A percentile compares a stretch with the other conserved stretches of the same genome.
phyloP scores from a whole-genome alignment of 306 rosid species.

The cucumber (Cucumis sativus) region DNA sequence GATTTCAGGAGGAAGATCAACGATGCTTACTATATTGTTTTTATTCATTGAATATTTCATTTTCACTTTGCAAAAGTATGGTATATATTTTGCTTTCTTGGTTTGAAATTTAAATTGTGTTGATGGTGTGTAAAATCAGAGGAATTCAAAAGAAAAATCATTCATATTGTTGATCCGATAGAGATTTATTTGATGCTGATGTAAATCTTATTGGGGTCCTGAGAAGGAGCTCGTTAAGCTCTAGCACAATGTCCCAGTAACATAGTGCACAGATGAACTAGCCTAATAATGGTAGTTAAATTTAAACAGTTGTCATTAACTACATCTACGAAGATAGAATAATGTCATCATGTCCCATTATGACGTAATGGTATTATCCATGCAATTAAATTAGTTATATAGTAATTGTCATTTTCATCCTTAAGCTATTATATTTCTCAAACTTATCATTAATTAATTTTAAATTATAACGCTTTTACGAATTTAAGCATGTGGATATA shows the following conservation, averaged over 20 bases:
- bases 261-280: too few relatives aligned
- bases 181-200: conserved; percentile 42
- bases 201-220: too few relatives aligned
- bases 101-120: neutral
- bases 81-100: neutral
- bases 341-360: conserved; percentile 37
- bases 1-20: too few relatives aligned
- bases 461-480: too few relatives aligned
- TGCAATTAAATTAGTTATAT: too few relatives aligned
- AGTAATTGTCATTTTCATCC: too few relatives aligned
- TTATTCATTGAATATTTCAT: neutral
- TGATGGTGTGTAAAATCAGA: neutral
- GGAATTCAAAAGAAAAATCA: neutral
- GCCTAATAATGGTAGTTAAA: too few relatives aligned
- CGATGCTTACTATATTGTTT: neutral
- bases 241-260: conserved; percentile 8
- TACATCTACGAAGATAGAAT: conserved; percentile 58
- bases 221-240: conserved; percentile 71
- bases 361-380: neutral
- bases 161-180: conserved; percentile 47
- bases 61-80: too few relatives aligned
- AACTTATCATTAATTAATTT: too few relatives aligned
- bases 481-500: too few relatives aligned
- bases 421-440: too few relatives aligned
- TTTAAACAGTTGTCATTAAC: too few relatives aligned